A percentile compares a stretch with the other conserved stretches of the same genome.
These are phyloP conservation scores for Ophiostoma fasciatum DNA, from an alignment of 2,329 filamentous ascomycete genomes.

Conservation along the genomic window DNA sequence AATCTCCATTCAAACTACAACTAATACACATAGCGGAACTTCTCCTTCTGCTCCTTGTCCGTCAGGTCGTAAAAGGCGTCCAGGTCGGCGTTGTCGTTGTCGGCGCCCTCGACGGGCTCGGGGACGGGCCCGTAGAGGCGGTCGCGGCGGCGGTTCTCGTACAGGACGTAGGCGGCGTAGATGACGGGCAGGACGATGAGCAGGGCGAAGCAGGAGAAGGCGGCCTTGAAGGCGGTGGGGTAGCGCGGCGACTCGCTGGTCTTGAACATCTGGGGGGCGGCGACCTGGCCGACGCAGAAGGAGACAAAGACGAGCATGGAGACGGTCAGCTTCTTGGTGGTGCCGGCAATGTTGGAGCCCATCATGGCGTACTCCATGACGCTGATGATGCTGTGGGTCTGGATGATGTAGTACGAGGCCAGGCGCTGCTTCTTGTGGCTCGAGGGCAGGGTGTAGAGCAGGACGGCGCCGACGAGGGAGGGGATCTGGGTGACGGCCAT, in stretches of 20 bases:
- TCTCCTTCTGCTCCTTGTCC: no score
- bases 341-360: constrained; percentile 28
- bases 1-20: no score
- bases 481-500: constrained; percentile 15
- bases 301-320: constrained; percentile 36
- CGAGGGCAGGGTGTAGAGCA: constrained; percentile 11
- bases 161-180: constrained; percentile 33
- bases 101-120: background rate
- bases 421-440: constrained; percentile 8
- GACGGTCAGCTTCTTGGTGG: constrained; percentile 42
- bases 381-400: constrained; percentile 22
- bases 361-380: constrained; percentile 35
- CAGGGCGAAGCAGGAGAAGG: constrained; percentile 18
- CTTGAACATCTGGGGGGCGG: constrained; percentile 42
- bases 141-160: constrained; percentile 40
- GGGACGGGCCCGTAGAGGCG: background rate
- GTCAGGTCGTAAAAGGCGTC: constrained; percentile 15
- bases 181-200: constrained; percentile 32
- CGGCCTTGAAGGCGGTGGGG: constrained; percentile 47
- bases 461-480: constrained; percentile 9
- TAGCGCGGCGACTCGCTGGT: constrained; percentile 43
- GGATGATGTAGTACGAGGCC: constrained; percentile 12
- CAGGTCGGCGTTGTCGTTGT: constrained; percentile 3
- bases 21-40: no score
- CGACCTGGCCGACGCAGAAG: constrained; percentile 38